Base-by-base conservation (phyloP, 2,329 filamentous ascomycete genomes). In the Incumbomyces lentus region DNA sequence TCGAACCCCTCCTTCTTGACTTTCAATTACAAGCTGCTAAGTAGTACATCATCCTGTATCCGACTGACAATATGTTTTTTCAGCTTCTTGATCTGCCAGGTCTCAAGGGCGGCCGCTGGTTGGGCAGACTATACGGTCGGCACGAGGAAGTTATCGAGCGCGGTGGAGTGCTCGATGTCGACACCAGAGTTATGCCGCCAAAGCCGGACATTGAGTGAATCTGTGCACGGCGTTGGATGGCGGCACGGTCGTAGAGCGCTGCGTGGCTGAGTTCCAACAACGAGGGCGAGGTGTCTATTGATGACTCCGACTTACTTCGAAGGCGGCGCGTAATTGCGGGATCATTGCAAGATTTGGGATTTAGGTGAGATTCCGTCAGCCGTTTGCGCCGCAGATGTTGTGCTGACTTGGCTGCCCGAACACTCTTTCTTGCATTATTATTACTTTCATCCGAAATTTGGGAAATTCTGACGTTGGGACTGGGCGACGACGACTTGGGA, bases 241-340 rank as follows among this genome's bases (percentile, higher is more conserved):
- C 26, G 17, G 6, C 26, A 3, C 11, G 8, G 11, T n/a, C 30
- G 35, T 35, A 35, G 14, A 44, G 22, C 14, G 19, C 32, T 18
- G 41, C 41, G 35, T 44, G 41, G 26, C 41, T 44, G 16, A 31
- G 32, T 8, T 19, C 31, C 31, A 44, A 19, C 10, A 44, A 17
- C 6, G 30, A 18, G 3, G 13, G n/a, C 14, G 26, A 16, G 7
- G 26, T 35, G 16, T 34, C 19, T 33, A 35, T 11, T 6, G 16
- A 17, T 16, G 41, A 17, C 7, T 44, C 41, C 6, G 41, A 35
- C 14, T 35, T 44, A 18, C 30, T 44, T 17, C 41, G 30, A 8
- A 34, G 4, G 17, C 41, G 41, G 35, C 16, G 35, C 16, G 8
- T 3, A 22, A 29, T 22, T 5, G 7, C 30, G 26, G 19, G 3